These are phyloP conservation scores for Climacium dendroides DNA, from an alignment of 225 moss, liverwort and hornwort genomes.

Conservation along the genomic window DNA sequence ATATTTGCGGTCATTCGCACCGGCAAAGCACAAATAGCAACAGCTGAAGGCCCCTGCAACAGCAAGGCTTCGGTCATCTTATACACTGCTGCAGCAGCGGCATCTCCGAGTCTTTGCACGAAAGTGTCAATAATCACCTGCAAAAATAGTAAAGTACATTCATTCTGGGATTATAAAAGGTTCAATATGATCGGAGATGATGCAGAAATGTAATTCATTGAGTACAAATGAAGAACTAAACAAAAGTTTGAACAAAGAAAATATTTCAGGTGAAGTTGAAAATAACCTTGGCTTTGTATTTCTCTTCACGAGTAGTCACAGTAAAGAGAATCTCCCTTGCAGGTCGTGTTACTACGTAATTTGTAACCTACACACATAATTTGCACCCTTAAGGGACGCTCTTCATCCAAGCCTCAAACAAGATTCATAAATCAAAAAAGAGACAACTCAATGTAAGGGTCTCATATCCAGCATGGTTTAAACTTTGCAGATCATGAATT, in stretches of 20 bases:
- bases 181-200: neutral
- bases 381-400: neutral
- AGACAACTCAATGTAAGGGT: neutral
- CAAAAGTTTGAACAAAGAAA: neutral
- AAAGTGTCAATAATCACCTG: slow-evolving; percentile 51
- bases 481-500: neutral
- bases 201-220: neutral
- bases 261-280: neutral
- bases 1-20: neutral
- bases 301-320: slow-evolving; percentile 55
- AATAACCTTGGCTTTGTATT: slow-evolving; percentile 55
- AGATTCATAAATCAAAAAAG: neutral
- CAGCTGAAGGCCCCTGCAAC: slow-evolving; percentile 31
- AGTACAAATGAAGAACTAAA: neutral
- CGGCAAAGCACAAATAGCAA: slow-evolving; percentile 44
- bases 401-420: neutral
- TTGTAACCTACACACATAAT: slow-evolving; percentile 24
- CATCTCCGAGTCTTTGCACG: slow-evolving; percentile 48
- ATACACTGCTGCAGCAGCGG: slow-evolving; percentile 49
- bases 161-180: neutral
- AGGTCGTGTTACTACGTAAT: slow-evolving; percentile 51
- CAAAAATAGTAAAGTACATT: neutral
- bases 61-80: slow-evolving; percentile 34
- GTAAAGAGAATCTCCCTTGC: slow-evolving; percentile 55
- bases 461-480: neutral